phyloP scores from a whole-genome alignment of 495 filamentous ascomycete genomes.

The Neurospora hispaniola region DNA sequence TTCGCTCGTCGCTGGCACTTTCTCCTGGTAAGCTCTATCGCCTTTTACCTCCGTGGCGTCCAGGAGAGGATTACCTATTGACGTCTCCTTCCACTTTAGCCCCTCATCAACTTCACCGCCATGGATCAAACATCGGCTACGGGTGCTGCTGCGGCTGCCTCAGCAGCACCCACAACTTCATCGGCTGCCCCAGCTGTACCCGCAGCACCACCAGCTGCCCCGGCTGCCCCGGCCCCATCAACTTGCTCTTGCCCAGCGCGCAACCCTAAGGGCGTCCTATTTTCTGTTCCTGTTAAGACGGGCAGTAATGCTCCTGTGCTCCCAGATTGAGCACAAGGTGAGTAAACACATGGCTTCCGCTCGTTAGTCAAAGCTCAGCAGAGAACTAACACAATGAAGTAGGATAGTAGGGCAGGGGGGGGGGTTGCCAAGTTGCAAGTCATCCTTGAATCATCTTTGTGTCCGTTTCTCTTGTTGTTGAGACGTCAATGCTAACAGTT shows the following conservation, averaged over 20 bases:
- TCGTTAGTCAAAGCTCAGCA: neutral
- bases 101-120: neutral
- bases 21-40: neutral
- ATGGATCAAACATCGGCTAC: neutral
- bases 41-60: neutral
- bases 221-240: neutral
- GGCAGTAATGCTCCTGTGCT: neutral
- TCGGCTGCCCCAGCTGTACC: neutral
- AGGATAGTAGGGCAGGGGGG: neutral
- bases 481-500: conserved; percentile 7
- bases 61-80: neutral
- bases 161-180: neutral
- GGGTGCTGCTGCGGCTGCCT: neutral
- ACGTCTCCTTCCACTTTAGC: neutral
- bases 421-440: conserved; percentile 43
- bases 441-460: conserved; percentile 99
- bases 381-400: neutral
- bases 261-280: neutral
- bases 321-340: neutral
- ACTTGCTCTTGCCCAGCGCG: neutral
- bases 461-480: conserved; percentile 76
- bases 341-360: neutral
- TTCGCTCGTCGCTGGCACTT: neutral
- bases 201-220: neutral
- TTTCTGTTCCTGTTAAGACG: neutral